Evolutionary conservation across 2,329 filamentous ascomycete genomes (phyloP).

Genomic region (Fusarium protoensiforme): DNA sequence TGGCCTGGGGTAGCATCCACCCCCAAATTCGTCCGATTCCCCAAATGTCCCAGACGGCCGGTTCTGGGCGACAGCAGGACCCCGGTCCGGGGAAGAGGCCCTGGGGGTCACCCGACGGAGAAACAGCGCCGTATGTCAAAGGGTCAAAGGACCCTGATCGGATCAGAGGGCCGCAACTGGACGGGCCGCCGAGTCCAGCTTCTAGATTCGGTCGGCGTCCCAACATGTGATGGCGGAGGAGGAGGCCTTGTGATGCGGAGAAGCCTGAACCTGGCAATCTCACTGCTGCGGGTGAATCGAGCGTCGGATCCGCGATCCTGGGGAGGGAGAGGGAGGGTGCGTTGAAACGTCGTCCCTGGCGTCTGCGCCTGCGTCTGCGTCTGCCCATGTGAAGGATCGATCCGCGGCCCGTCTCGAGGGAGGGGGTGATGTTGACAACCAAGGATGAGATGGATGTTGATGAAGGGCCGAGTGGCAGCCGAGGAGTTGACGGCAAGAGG

Average conservation of each 20-base stretch:
- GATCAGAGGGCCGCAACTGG: constrained; percentile 35
- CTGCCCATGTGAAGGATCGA: constrained; percentile 23
- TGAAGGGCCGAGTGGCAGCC: background rate
- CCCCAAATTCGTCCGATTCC: constrained; percentile 35
- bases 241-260: constrained; percentile 39
- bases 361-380: constrained; percentile 15
- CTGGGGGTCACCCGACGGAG: constrained; percentile 34
- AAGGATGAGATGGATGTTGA: background rate
- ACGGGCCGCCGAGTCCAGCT: constrained; percentile 20
- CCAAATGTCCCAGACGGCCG: constrained; percentile 32
- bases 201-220: constrained; percentile 27
- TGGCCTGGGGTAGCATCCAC: constrained; percentile 1
- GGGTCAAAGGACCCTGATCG: constrained; percentile 20
- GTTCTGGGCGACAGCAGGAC: constrained; percentile 17
- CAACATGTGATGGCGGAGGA: constrained; percentile 34
- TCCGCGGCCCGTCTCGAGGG: constrained; percentile 20
- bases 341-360: constrained; percentile 16
- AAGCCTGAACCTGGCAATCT: constrained; percentile 30
- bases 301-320: constrained; percentile 33
- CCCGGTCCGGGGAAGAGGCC: constrained; percentile 26
- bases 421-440: constrained; percentile 12
- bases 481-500: background rate
- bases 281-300: constrained; percentile 32
- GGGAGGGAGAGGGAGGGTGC: background rate
- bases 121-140: constrained; percentile 25